phyloP scores from a whole-genome alignment of 192 early-diverging fungal species.

The Chytriomyces confervae region DNA sequence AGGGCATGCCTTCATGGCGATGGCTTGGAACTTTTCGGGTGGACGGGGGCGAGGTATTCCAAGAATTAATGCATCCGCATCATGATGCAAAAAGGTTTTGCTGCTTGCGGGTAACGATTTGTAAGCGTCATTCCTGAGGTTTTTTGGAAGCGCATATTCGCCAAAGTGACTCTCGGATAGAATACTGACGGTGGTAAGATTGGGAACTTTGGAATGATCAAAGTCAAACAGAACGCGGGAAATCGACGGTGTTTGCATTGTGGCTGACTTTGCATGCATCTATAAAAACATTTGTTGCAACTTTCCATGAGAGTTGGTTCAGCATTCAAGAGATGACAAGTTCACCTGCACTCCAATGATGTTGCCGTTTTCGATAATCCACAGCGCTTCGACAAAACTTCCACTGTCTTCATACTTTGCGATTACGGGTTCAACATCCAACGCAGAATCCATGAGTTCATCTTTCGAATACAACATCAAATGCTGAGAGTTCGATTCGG shows the following conservation, averaged over 20 bases:
- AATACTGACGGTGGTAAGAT: background rate
- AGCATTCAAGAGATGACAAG: background rate
- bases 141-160: conserved; percentile 5
- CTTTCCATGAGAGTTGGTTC: background rate
- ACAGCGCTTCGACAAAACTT: conserved; percentile 7
- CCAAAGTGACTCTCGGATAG: conserved; percentile 29
- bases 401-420: background rate
- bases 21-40: conserved; percentile 9
- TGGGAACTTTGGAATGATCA: background rate
- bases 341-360: conserved; percentile 26
- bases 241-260: conserved; percentile 12
- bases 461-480: conserved; percentile 5
- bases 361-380: conserved; percentile 22
- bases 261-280: conserved; percentile 25
- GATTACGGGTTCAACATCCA: conserved; percentile 3
- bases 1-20: conserved; percentile 4
- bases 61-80: background rate
- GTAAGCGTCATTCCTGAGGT: background rate
- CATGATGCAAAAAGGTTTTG: background rate
- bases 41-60: conserved; percentile 24
- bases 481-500: conserved; percentile 3
- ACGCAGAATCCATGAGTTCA: conserved; percentile 10
- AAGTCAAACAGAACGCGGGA: conserved; percentile 24
- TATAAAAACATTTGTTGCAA: background rate
- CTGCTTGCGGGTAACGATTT: background rate